Percentiles rank a stretch among this genome's conserved stretches.
phyloP scores from a whole-genome alignment of 345 rosid genomes.

The Citrus maxima region DNA sequence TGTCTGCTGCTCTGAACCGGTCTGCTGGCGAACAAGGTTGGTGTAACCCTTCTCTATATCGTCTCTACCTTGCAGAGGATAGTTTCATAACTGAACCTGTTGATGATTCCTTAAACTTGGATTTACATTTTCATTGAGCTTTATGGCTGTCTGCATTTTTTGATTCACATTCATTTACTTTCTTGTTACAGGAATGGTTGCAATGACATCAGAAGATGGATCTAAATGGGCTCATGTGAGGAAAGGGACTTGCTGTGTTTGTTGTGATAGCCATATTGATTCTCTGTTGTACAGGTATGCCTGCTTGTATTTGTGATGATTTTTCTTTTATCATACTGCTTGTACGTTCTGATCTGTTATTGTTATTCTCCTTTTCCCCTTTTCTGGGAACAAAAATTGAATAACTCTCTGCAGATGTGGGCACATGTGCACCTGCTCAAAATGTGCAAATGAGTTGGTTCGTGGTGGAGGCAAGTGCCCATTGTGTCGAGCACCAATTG shows the following conservation, averaged over 20 bases:
- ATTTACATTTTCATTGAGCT: background rate
- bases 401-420: slow-evolving; percentile 67
- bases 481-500: slow-evolving; percentile 89
- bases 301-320: background rate
- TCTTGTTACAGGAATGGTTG: slow-evolving; percentile 43
- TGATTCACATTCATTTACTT: background rate
- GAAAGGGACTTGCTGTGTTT: slow-evolving; percentile 96
- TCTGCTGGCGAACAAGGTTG: slow-evolving; percentile 69
- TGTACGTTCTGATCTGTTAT: background rate
- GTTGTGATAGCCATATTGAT: slow-evolving; percentile 95
- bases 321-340: background rate
- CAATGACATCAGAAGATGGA: slow-evolving; percentile 89
- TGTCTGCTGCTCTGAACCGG: slow-evolving; percentile 93
- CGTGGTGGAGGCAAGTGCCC: slow-evolving; percentile 96
- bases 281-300: slow-evolving; percentile 87
- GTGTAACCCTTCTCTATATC: background rate
- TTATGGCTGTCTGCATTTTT: background rate
- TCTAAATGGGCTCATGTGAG: slow-evolving; percentile 88
- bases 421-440: slow-evolving; percentile 98
- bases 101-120: background rate
- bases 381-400: background rate
- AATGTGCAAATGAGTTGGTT: slow-evolving; percentile 88
- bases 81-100: background rate
- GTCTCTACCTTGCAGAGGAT: background rate
- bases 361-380: background rate